phyloP scores from a whole-genome alignment of 306 rosid genomes.

The Vigna nakashimae region DNA sequence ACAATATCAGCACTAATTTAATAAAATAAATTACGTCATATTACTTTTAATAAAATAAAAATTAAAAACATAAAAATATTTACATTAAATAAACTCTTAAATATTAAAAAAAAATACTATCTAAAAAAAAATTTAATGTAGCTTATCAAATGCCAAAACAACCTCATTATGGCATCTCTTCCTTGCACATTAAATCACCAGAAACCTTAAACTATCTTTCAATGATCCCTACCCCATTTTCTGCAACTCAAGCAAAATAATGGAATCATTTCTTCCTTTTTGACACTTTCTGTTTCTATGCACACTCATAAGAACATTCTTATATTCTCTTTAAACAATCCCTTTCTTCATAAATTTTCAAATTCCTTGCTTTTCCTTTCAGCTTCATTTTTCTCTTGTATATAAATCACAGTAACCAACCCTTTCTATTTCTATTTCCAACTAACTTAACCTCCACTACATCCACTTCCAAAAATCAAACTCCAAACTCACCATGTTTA shows the following conservation, averaged over 20 bases:
- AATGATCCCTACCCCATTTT: constrained; percentile 17
- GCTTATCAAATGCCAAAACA: constrained; percentile 16
- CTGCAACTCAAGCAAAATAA: constrained; percentile 10
- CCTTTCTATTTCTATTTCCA: constrained; percentile 14
- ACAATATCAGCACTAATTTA: no score
- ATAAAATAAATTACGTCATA: no score
- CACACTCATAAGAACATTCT: constrained; percentile 49
- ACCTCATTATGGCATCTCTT: constrained; percentile 28
- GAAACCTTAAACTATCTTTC: not conserved
- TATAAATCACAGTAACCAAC: constrained; percentile 10
- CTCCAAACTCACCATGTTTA: constrained; percentile 51
- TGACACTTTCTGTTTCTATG: not conserved
- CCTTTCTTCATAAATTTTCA: constrained; percentile 42
- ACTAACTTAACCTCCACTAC: constrained; percentile 35
- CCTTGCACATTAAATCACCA: constrained; percentile 35
- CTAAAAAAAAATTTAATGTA: not conserved
- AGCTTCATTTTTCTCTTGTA: not conserved
- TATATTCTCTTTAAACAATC: constrained; percentile 45
- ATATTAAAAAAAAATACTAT: no score
- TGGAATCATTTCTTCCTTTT: constrained; percentile 12
- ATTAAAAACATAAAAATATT: no score
- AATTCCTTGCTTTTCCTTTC: constrained; percentile 36
- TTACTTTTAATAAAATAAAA: no score
- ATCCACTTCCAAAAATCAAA: constrained; percentile 2
- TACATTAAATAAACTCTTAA: no score